Conservation (phyloP, 2,329 filamentous ascomycete species). For the Elsinoe fawcettii region DNA sequence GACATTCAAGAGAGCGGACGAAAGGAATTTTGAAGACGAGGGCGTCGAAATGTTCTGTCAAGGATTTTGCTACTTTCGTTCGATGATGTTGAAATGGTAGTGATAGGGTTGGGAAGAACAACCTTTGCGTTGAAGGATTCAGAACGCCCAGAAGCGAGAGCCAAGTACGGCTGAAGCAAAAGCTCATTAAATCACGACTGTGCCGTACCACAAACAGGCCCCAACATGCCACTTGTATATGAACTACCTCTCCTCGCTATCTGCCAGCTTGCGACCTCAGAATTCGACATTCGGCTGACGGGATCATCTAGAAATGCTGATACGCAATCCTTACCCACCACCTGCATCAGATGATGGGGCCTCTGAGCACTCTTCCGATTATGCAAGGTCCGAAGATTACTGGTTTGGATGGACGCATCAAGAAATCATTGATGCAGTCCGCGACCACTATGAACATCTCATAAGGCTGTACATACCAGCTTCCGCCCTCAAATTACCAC, state of each 20-base stretch:
- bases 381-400: background rate
- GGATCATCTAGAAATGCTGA: background rate
- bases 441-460: background rate
- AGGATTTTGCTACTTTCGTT: background rate
- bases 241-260: too few relatives aligned
- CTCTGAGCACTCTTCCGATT: background rate
- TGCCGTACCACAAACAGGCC: too few relatives aligned
- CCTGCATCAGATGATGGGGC: background rate
- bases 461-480: background rate
- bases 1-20: background rate
- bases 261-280: too few relatives aligned
- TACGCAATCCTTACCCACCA: background rate
- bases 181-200: background rate
- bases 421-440: background rate
- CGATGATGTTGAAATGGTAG: background rate
- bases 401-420: background rate
- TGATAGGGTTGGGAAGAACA: background rate
- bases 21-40: background rate
- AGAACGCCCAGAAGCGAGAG: too few relatives aligned
- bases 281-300: background rate
- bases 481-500: conserved; percentile 3
- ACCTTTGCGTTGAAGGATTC: background rate
- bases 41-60: background rate
- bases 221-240: too few relatives aligned
- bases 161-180: background rate